Evolutionary conservation across 164 flowering plant species (phyloP).

Genomic region (Taxillus chinensis): DNA sequence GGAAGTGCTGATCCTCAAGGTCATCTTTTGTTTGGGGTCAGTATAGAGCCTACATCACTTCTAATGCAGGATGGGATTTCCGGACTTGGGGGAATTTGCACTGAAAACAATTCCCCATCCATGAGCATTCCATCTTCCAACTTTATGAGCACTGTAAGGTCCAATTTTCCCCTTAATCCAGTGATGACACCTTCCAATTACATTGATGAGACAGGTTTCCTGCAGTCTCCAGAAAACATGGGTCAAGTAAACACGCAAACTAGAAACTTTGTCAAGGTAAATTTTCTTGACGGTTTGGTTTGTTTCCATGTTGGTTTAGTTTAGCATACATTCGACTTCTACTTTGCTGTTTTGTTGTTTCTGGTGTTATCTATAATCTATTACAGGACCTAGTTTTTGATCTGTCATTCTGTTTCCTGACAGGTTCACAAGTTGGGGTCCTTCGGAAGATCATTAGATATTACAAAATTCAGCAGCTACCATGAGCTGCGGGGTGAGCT

Average conservation of each 20-base stretch:
- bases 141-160: constrained; percentile 39
- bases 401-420: constrained; percentile 9
- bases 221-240: constrained; percentile 68
- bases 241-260: constrained; percentile 53
- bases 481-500: constrained; percentile 73
- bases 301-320: too few relatives aligned
- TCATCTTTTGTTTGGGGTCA: constrained; percentile 74
- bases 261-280: constrained; percentile 86
- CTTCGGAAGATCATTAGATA: constrained; percentile 79
- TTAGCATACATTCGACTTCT: too few relatives aligned
- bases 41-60: constrained; percentile 65
- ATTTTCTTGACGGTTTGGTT: not conserved
- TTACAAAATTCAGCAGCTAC: constrained; percentile 78
- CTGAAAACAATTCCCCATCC: constrained; percentile 45
- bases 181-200: constrained; percentile 53
- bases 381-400: too few relatives aligned
- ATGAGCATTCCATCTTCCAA: constrained; percentile 47
- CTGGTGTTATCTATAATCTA: too few relatives aligned
- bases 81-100: constrained; percentile 39
- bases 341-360: too few relatives aligned
- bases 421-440: constrained; percentile 83
- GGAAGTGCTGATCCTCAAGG: constrained; percentile 52
- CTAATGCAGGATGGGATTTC: constrained; percentile 64
- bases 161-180: constrained; percentile 53
- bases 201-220: constrained; percentile 68